Evolutionary conservation across 2,329 filamentous ascomycete genomes (phyloP).

Genomic region (Aspergillus sclerotialis): DNA sequence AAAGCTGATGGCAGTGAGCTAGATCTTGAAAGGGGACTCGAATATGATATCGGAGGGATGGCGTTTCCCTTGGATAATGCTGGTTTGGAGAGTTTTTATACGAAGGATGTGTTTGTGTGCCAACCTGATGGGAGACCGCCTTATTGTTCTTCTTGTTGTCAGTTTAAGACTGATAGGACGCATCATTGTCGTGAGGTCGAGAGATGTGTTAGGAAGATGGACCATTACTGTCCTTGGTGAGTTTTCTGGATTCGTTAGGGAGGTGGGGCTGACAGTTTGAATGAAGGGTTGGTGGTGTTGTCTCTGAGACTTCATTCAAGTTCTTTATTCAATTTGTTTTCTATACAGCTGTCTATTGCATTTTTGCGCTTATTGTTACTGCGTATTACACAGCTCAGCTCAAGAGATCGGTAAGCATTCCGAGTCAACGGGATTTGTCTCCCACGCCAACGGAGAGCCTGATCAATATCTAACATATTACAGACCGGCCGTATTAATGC

Average conservation of each 20-base stretch:
- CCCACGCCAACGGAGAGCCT: too few species aligned
- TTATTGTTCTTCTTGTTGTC: conserved; percentile 77
- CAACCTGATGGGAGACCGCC: conserved; percentile 74
- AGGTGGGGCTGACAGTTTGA: conserved; percentile 9
- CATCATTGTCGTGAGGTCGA: conserved; percentile 80
- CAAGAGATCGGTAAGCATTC: conserved; percentile 34
- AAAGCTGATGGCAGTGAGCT: conserved; percentile 12
- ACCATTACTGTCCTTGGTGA: conserved; percentile 86
- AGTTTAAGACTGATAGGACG: conserved; percentile 80
- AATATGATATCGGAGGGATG: conserved; percentile 15
- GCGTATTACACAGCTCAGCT: conserved; percentile 58
- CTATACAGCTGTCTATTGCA: conserved; percentile 64
- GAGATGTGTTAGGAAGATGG: conserved; percentile 82
- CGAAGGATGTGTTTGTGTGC: conserved; percentile 75
- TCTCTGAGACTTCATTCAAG: conserved; percentile 80
- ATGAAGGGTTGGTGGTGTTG: conserved; percentile 78
- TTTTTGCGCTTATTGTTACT: conserved; percentile 56
- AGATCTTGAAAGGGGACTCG: conserved; percentile 23
- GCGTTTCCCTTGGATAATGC: conserved; percentile 50
- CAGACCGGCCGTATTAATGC: conserved; percentile 43
- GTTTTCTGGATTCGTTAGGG: neutral
- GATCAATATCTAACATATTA: conserved; percentile 9
- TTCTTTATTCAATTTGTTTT: conserved; percentile 84
- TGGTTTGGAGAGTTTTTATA: conserved; percentile 70
- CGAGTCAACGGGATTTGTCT: neutral